Percentiles rank a stretch among this genome's conserved stretches.
Conservation (phyloP, 2,329 filamentous ascomycete genomes). For the Penicillium glabrum region DNA sequence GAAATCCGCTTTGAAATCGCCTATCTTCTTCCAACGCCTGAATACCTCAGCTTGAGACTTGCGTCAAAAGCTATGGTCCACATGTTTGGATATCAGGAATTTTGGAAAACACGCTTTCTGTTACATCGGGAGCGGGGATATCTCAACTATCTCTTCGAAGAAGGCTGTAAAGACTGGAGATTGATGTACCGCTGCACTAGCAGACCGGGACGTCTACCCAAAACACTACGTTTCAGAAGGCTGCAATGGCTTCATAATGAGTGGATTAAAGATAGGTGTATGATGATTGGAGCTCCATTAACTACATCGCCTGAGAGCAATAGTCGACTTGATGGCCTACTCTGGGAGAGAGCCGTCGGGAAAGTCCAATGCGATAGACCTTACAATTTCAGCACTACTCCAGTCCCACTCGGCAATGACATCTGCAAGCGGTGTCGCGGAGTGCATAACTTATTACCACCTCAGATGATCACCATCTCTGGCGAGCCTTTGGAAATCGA, state of each 20-base stretch:
- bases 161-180: background rate
- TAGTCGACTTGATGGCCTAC: background rate
- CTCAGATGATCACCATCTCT: background rate
- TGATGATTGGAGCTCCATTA: background rate
- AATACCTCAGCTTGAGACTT: conserved; percentile 5
- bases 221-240: background rate
- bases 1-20: conserved; percentile 7
- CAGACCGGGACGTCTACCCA: background rate
- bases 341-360: background rate
- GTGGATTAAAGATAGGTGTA: conserved; percentile 1
- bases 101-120: conserved; percentile 4
- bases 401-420: background rate
- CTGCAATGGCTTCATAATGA: background rate
- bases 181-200: background rate
- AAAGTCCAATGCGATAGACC: background rate
- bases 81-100: conserved; percentile 1
- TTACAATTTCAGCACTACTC: background rate
- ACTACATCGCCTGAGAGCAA: background rate
- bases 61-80: conserved; percentile 1
- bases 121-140: conserved; percentile 3
- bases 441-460: background rate
- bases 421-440: background rate
- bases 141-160: background rate
- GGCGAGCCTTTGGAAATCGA: background rate
- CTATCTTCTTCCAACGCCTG: conserved; percentile 1